A percentile compares a stretch with the other conserved stretches of the same genome.
These are phyloP conservation scores for Macrolepiota fuliginosa DNA, from an alignment of 768 basidiomycete species.

Conservation along the genomic window DNA sequence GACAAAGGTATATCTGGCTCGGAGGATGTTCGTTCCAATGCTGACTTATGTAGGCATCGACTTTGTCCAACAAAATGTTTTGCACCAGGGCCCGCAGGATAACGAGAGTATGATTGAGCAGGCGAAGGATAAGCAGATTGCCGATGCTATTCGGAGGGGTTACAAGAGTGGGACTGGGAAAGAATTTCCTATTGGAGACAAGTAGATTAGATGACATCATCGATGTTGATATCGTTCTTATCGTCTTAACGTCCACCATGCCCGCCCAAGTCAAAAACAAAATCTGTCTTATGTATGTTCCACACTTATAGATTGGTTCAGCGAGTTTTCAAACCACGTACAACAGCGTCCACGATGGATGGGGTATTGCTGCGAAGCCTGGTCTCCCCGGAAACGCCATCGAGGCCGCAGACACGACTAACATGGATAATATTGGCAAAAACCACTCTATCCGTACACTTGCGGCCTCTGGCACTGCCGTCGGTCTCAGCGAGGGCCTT, in stretches of 20 bases:
- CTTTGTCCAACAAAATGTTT: conserved; percentile 35
- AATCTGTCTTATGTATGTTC: conserved; percentile 82
- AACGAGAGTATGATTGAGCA: conserved; percentile 42
- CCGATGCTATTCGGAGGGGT: conserved; percentile 32
- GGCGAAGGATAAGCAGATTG: conserved; percentile 40
- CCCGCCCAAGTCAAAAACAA: conserved; percentile 66
- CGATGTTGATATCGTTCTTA: background rate
- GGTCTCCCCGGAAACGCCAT: conserved; percentile 89
- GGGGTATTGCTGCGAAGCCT: conserved; percentile 73
- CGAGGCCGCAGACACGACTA: conserved; percentile 75
- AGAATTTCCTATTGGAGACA: conserved; percentile 34
- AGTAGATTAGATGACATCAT: conserved; percentile 18
- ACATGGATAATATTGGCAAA: conserved; percentile 87
- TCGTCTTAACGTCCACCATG: background rate
- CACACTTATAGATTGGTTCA: no score
- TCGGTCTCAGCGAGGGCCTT: conserved; percentile 88
- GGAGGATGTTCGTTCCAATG: background rate
- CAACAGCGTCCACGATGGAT: conserved; percentile 89
- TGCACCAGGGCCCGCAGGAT: conserved; percentile 35
- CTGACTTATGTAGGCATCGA: conserved; percentile 29
- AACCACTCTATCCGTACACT: conserved; percentile 72
- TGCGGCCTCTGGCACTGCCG: conserved; percentile 86
- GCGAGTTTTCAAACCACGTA: no score
- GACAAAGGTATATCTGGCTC: conserved; percentile 27
- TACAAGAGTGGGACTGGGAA: conserved; percentile 35